Evolutionary conservation across 495 filamentous ascomycete genomes (phyloP).

Genomic region (Oidiodendron maius): DNA sequence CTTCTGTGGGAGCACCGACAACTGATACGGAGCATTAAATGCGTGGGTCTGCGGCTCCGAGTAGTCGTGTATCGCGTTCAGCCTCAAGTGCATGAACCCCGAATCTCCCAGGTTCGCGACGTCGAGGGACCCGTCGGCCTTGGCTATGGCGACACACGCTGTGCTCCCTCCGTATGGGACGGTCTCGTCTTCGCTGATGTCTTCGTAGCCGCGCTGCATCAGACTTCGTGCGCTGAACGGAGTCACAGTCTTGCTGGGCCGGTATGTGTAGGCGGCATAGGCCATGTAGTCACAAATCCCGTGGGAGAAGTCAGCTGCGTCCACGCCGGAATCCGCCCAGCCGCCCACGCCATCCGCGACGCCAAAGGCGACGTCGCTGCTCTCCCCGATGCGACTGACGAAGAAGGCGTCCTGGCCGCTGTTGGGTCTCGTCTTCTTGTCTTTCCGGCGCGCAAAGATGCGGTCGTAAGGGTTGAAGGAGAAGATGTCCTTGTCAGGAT

Average conservation of each 20-base stretch:
- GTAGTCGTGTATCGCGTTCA: slow-evolving; percentile 74
- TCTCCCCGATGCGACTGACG: slow-evolving; percentile 63
- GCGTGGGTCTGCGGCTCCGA: slow-evolving; percentile 88
- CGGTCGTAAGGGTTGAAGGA: slow-evolving; percentile 64
- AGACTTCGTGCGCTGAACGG: slow-evolving; percentile 59
- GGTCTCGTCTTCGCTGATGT: slow-evolving; percentile 62
- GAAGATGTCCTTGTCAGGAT: slow-evolving; percentile 64
- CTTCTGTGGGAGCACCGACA: slow-evolving; percentile 77
- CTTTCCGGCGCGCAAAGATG: slow-evolving; percentile 43
- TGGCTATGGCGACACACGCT: slow-evolving; percentile 72
- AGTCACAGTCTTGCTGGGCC: slow-evolving; percentile 11
- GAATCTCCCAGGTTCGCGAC: slow-evolving; percentile 97
- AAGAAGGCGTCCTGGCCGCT: slow-evolving; percentile 97
- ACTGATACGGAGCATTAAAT: slow-evolving; percentile 96
- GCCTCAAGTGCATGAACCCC: slow-evolving; percentile 81
- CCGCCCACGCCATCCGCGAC: slow-evolving; percentile 94
- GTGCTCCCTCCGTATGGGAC: slow-evolving; percentile 86
- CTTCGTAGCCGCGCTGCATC: slow-evolving; percentile 78
- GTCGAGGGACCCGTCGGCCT: slow-evolving; percentile 64
- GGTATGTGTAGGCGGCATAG: slow-evolving; percentile 52
- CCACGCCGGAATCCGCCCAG: slow-evolving; percentile 84
- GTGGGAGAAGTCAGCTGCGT: slow-evolving; percentile 93
- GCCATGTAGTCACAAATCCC: slow-evolving; percentile 92
- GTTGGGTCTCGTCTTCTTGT: slow-evolving; percentile 56
- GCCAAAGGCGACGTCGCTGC: slow-evolving; percentile 63